phyloP scores from a whole-genome alignment of 2,329 filamentous ascomycete genomes.

The Claviceps sp. region DNA sequence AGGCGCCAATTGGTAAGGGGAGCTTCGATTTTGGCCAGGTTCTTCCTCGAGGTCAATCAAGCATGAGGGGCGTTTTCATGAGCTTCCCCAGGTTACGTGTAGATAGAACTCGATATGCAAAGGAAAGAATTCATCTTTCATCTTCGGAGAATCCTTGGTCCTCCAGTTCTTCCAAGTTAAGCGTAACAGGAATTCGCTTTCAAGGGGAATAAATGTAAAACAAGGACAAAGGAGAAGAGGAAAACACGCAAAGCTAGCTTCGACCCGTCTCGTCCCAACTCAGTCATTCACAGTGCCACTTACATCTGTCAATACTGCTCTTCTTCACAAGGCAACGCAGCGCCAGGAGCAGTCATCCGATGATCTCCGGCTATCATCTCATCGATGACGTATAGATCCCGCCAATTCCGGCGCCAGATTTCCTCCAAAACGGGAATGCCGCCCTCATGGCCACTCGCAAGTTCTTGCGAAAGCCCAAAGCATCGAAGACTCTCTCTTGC shows the following conservation, averaged over 20 bases:
- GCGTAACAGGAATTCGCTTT: constrained; percentile 45
- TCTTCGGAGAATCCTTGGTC: constrained; percentile 59
- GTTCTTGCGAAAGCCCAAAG: constrained; percentile 58
- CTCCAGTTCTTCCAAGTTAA: constrained; percentile 62
- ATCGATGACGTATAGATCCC: constrained; percentile 70
- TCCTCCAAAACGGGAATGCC: constrained; percentile 62
- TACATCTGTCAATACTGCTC: constrained; percentile 51
- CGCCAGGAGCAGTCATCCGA: constrained; percentile 56
- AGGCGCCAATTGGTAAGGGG: constrained; percentile 61
- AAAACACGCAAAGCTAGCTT: constrained; percentile 2
- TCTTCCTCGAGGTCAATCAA: constrained; percentile 41
- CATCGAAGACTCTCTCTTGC: constrained; percentile 35
- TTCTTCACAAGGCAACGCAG: constrained; percentile 72
- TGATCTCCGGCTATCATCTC: constrained; percentile 75
- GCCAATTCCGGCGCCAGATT: constrained; percentile 81
- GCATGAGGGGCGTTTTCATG: constrained; percentile 42
- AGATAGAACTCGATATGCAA: constrained; percentile 71
- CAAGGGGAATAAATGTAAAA: not conserved
- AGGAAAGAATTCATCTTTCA: constrained; percentile 64
- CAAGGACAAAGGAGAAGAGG: not conserved
- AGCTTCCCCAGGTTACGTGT: constrained; percentile 66
- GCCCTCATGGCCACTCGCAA: constrained; percentile 48
- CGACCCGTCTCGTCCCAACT: not conserved
- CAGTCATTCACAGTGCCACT: constrained; percentile 15
- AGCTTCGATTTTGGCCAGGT: constrained; percentile 36